Conservation (phyloP, 306 rosid genomes). For the Hylodesmum podocarpum region DNA sequence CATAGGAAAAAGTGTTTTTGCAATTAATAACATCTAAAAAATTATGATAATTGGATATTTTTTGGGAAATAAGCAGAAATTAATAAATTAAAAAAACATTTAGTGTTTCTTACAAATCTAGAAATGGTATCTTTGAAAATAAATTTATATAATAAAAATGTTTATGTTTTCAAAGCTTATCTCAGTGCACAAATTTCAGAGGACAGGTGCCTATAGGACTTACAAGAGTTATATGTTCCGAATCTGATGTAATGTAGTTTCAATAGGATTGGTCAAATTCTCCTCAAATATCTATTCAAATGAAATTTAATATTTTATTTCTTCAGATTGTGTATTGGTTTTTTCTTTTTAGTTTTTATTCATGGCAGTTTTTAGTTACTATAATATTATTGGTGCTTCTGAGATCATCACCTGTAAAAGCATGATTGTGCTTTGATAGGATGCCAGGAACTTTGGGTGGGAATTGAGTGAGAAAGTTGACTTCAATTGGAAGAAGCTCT, state of each 20-base stretch:
- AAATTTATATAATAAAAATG: background rate
- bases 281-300: background rate
- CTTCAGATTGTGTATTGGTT: background rate
- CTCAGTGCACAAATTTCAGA: background rate
- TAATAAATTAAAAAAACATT: background rate
- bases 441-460: constrained; percentile 92
- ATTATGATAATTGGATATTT: background rate
- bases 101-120: background rate
- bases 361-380: constrained; percentile 1
- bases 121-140: background rate
- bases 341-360: background rate
- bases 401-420: constrained; percentile 17
- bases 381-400: background rate
- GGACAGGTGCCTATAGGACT: background rate
- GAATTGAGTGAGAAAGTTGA: constrained; percentile 79
- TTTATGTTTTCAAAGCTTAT: background rate
- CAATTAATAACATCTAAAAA: background rate
- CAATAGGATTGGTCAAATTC: background rate
- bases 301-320: constrained; percentile 4
- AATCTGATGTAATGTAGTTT: background rate
- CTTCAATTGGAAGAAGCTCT: constrained; percentile 92
- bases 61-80: background rate
- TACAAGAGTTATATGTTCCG: background rate
- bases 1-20: background rate
- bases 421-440: constrained; percentile 49